Conservation (phyloP, 208 protist species). For the Polymyxa betae region DNA sequence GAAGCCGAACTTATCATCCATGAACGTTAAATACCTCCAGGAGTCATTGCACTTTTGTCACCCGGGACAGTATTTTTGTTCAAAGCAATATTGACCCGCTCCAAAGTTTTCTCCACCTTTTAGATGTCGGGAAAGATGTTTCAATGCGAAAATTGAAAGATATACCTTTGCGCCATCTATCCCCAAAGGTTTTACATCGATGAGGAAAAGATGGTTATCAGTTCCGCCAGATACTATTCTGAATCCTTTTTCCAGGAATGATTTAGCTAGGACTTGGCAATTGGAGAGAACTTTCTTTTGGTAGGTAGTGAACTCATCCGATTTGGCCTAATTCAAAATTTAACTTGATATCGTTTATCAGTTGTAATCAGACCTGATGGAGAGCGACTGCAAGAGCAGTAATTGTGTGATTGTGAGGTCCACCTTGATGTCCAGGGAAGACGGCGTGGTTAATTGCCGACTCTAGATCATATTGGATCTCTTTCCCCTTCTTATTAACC, state of each 20-base stretch:
- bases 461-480: conserved; percentile 79
- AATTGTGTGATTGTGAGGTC: conserved; percentile 97
- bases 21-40: not conserved
- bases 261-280: conserved; percentile 78
- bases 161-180: conserved; percentile 87
- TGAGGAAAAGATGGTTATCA: conserved; percentile 96
- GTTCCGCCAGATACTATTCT: conserved; percentile 90
- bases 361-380: conserved; percentile 74
- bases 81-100: conserved; percentile 84
- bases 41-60: conserved; percentile 82
- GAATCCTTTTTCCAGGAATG: conserved; percentile 82
- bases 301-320: conserved; percentile 90
- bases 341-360: not conserved
- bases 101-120: conserved; percentile 78
- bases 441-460: conserved; percentile 92
- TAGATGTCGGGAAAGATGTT: not conserved
- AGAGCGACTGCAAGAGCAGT: conserved; percentile 92
- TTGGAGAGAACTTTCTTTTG: conserved; percentile 82
- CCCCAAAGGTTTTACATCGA: conserved; percentile 89
- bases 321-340: conserved; percentile 58
- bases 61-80: conserved; percentile 97
- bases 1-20: not conserved
- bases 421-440: conserved; percentile 92
- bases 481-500: conserved; percentile 53
- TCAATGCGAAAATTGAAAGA: not conserved